Evolutionary conservation across 805 yeast genomes (phyloP), one percentile per base, ranked within the genome.

Genomic region (Kuraishia piskuri): DNA sequence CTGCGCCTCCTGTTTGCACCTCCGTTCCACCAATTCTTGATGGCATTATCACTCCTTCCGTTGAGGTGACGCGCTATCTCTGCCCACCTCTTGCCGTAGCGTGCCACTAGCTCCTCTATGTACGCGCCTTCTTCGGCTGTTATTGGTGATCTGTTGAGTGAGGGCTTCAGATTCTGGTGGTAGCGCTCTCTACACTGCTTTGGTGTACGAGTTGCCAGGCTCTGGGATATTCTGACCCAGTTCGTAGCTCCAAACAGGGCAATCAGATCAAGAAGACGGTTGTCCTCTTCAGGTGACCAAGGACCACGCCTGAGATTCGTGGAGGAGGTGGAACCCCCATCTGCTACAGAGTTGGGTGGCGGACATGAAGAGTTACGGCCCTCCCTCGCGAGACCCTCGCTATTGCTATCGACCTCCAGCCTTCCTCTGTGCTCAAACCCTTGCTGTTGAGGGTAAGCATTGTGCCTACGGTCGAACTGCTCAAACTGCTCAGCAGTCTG

Each of bases 21-120:
- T 3, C 96, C 96, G 64, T 89, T 89, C 96, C 96, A 90, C 96
- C 96, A 90, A 69, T 90, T 90, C 65, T 89, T 89, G 61, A 89
- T 88, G 21, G 96, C 90, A 66, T 89, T 90, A 67, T 90, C 97
- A n/a, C 86, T 78, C 52, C 97, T 74, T 1, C 96, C 96, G 57
- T 87, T 85, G 54, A 90, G 71, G 67, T 89, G 95, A 52, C 96
- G 78, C 19, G 96, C 89, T 49, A 90, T 90, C 63, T 88, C 96
- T 0, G 97, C 96, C 97, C 97, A 90, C 61, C 88, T 78, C 67
- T 90, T 89, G 49, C 97, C 97, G 64, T 88, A 81, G 58, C 82
- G 79, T 10, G 74, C 78, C 46, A 90, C 96, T 53, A 90, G 75
- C 57, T 82, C 82, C 69, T 90, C 96, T 57, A 90, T 90, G 55